Conservation (phyloP, 108 stramenopile genomes). For the Epithemia pelagica region DNA sequence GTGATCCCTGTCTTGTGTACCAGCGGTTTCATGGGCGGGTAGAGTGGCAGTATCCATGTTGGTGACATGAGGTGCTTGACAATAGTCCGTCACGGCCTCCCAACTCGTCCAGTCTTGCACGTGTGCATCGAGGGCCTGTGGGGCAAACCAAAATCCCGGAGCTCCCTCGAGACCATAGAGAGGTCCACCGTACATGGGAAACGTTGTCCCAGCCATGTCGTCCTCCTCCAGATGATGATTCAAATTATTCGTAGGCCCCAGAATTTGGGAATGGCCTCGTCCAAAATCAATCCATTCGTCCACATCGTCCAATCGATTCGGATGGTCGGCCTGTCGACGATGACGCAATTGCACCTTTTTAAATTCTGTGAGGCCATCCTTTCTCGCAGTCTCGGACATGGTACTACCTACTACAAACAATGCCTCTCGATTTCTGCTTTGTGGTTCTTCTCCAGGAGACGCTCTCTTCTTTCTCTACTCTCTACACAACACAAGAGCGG, state of each 20-base stretch:
- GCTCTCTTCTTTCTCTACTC: no score
- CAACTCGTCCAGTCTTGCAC: slow-evolving; percentile 28
- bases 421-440: no score
- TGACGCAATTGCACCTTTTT: slow-evolving; percentile 29
- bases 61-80: slow-evolving; percentile 49
- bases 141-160: slow-evolving; percentile 42
- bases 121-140: slow-evolving; percentile 33
- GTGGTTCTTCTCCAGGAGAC: no score
- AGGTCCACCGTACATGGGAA: slow-evolving; percentile 34
- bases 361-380: no score
- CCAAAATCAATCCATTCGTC: slow-evolving; percentile 26
- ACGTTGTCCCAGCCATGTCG: no score
- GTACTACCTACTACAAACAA: no score
- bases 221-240: no score
- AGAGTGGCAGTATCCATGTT: slow-evolving; percentile 32
- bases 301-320: slow-evolving; percentile 33
- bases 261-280: no score
- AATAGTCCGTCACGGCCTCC: slow-evolving; percentile 36
- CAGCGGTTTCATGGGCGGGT: background rate
- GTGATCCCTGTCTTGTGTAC: no score
- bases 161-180: slow-evolving; percentile 18
- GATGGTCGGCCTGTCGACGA: slow-evolving; percentile 29
- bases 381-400: no score
- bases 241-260: no score
- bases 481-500: no score